Base-by-base conservation (phyloP, 2,329 filamentous ascomycete genomes). In the Aschersonia sp. region DNA sequence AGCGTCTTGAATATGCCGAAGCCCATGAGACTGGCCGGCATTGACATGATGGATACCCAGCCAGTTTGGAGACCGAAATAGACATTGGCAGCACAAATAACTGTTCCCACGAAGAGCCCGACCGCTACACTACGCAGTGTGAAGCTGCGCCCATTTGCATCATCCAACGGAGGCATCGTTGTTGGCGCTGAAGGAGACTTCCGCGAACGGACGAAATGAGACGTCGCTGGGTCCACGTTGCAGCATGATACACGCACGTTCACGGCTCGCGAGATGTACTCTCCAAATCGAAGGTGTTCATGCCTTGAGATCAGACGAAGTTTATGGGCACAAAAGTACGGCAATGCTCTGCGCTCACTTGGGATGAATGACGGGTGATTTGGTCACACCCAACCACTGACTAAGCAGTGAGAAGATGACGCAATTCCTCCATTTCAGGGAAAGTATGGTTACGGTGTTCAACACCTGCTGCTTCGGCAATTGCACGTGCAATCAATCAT, bases 61-160 rank as follows among this genome's bases (percentile, higher is more conserved):
- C 71, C 70, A 31, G 87, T 94, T 67, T 97, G 92, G 32, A 98
- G 72, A n/a, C 92, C 92, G 62, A 98, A 98, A 65, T 97, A 98
- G 72, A 94, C 95, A 62, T 98, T 98, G 46, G 87, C 94, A 62
- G 95, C 95, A 60, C 86, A 92, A 58, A 97, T 95, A 48, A 97
- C 72, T 5, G 92, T 78, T 41, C 92, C 92, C 52, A 98, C 92
- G 4, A 77, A 69, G 5, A 94, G 71, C 12, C 92, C 92, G 31
- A 86, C 87, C 5, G 79, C 60, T 40, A 97, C 73, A 45, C 87
- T 87, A 48, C 92, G 83, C 30, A 83, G 49, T 0, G 92, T 97
- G 66, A 98, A 95, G 67, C 87, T 88, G 44, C 77, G 77, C 46
- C 72, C 73, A 3, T 64, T 62, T 51, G 63, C 48, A 7, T 47